Evolutionary conservation across 73 alveolate species (phyloP).

Genomic region (Tetrahymena thermophila): DNA sequence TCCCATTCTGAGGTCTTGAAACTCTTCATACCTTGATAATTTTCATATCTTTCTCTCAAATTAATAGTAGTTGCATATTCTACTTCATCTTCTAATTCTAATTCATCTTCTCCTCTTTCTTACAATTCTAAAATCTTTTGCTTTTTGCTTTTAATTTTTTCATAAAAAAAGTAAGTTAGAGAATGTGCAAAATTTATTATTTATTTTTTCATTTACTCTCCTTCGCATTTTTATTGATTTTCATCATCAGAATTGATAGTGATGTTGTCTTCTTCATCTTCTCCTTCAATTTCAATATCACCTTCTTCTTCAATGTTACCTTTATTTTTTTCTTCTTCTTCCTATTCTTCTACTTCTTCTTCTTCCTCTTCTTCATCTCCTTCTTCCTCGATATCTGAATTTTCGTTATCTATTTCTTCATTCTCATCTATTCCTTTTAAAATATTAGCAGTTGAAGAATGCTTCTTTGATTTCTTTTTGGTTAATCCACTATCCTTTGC

Average conservation of each 20-base stretch:
- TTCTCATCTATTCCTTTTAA: conserved; percentile 51
- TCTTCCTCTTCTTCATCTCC: conserved; percentile 34
- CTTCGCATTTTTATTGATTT: conserved; percentile 66
- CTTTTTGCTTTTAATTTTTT: conserved; percentile 63
- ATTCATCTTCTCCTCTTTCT: conserved; percentile 75
- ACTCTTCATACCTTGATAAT: conserved; percentile 93
- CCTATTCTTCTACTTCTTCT: not conserved
- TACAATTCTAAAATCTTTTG: conserved; percentile 56
- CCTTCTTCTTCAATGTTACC: conserved; percentile 32
- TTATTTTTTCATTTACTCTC: conserved; percentile 56
- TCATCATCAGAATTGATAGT: conserved; percentile 65
- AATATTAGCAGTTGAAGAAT: not conserved
- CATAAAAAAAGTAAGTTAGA: conserved; percentile 44
- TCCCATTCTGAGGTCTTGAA: conserved; percentile 96
- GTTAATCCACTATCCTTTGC: not conserved
- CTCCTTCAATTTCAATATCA: conserved; percentile 37
- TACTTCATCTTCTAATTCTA: conserved; percentile 42
- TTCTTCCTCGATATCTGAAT: conserved; percentile 20
- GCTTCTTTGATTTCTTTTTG: not conserved
- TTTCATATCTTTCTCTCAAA: conserved; percentile 45
- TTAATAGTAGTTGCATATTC: conserved; percentile 20
- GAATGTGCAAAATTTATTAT: not conserved
- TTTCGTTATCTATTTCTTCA: not conserved
- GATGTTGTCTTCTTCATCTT: conserved; percentile 73
- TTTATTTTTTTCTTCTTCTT: conserved; percentile 33